Evolutionary conservation across 2,329 filamentous ascomycete species (phyloP).

Genomic region (Colletotrichum karsti): DNA sequence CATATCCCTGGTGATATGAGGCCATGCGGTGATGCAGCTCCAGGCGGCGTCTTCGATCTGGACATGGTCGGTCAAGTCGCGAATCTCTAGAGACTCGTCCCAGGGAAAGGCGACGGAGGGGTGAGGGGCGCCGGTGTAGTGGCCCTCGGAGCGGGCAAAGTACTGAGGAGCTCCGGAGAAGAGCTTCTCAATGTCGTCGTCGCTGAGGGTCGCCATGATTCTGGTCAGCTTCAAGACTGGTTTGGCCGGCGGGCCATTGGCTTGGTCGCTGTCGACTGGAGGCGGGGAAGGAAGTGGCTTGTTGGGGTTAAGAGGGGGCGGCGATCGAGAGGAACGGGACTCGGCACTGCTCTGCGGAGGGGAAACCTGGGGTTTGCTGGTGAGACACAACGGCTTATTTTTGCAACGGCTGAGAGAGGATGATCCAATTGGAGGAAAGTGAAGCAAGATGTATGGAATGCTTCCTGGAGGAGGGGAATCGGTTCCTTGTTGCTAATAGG

Average conservation of each 20-base stretch:
- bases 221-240: constrained; percentile 60
- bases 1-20: constrained; percentile 64
- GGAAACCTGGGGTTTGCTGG: constrained; percentile 29
- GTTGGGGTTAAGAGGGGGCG: constrained; percentile 55
- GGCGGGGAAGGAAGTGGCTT: constrained; percentile 67
- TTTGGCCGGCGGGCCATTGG: constrained; percentile 47
- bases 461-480: background rate
- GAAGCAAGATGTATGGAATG: background rate
- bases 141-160: constrained; percentile 67
- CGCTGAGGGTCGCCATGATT: constrained; percentile 68
- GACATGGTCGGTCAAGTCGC: constrained; percentile 71
- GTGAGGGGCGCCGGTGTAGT: constrained; percentile 66
- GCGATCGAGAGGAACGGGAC: constrained; percentile 27
- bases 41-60: constrained; percentile 71
- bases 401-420: constrained; percentile 29
- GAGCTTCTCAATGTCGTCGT: constrained; percentile 71
- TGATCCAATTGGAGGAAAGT: constrained; percentile 8
- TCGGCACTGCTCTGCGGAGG: constrained; percentile 30
- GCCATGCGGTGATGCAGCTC: constrained; percentile 69
- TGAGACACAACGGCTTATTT: constrained; percentile 27
- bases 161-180: constrained; percentile 82
- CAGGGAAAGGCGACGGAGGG: constrained; percentile 74
- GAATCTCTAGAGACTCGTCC: constrained; percentile 68
- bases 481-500: background rate
- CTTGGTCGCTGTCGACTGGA: constrained; percentile 49